These are phyloP conservation scores for Tillandsia fasciculata DNA, from an alignment of 176 grass and related monocot species.

Conservation along the genomic window DNA sequence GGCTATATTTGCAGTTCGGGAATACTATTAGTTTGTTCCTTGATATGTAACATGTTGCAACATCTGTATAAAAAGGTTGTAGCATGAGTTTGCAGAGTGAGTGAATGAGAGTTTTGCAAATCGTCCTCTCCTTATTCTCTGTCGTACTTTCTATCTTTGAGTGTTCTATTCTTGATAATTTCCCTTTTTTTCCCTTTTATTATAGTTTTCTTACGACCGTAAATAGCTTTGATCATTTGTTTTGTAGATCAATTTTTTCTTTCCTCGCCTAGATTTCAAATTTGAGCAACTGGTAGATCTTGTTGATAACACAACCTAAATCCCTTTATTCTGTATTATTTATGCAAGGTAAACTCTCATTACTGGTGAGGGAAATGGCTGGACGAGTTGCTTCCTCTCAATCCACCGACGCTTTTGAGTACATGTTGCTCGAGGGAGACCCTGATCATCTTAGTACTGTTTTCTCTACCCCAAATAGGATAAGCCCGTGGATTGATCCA, in stretches of 20 bases:
- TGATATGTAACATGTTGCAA: too few relatives aligned
- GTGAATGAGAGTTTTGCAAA: too few relatives aligned
- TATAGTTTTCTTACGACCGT: background rate
- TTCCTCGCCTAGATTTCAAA: background rate
- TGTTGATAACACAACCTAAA: background rate
- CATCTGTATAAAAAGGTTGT: too few relatives aligned
- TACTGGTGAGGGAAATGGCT: conserved; percentile 33
- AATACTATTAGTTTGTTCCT: too few relatives aligned
- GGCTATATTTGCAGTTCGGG: too few relatives aligned
- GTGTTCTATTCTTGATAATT: too few relatives aligned
- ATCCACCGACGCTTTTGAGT: conserved; percentile 55
- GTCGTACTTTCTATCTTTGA: too few relatives aligned
- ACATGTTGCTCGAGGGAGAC: conserved; percentile 85
- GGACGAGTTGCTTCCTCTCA: conserved; percentile 32
- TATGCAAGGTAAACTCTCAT: conserved; percentile 1
- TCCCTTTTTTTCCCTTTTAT: background rate
- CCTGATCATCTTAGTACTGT: conserved; percentile 56
- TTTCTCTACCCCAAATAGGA: conserved; percentile 52
- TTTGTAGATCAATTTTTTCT: background rate
- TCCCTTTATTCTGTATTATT: background rate
- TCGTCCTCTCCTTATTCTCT: too few relatives aligned
- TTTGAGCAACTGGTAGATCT: background rate
- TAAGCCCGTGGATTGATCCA: conserved; percentile 74
- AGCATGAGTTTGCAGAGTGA: too few relatives aligned
- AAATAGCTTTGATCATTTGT: background rate